Evolutionary conservation across 257 asterid species (phyloP).

Genomic region (Coffea canephora): DNA sequence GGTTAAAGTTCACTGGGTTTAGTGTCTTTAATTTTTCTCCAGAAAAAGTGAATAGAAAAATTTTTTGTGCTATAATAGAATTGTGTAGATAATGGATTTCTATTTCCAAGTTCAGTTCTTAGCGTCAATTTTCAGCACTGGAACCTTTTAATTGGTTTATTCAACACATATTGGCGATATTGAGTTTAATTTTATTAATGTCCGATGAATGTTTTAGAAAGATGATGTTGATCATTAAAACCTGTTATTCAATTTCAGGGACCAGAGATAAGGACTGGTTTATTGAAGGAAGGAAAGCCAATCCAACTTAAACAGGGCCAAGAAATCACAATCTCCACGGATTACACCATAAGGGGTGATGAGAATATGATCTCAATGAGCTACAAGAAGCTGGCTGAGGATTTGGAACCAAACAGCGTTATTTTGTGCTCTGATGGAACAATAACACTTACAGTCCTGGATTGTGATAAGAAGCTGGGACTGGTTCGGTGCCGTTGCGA

Average conservation of each 20-base stretch:
- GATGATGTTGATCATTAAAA: too few relatives aligned
- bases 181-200: too few relatives aligned
- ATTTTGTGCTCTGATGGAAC: conserved; percentile 47
- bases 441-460: conserved; percentile 34
- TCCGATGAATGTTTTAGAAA: too few relatives aligned
- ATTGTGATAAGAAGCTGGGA: conserved; percentile 25
- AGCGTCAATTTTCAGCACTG: too few relatives aligned
- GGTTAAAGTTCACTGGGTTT: too few relatives aligned
- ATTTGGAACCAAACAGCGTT: conserved; percentile 32
- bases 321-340: conserved; percentile 42
- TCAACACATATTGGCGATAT: too few relatives aligned
- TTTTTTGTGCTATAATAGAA: too few relatives aligned
- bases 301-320: conserved; percentile 38
- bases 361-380: conserved; percentile 41
- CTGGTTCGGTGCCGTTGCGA: conserved; percentile 43
- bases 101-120: too few relatives aligned
- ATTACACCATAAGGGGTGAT: conserved; percentile 34
- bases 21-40: too few relatives aligned
- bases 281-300: conserved; percentile 35
- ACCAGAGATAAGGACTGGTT: conserved; percentile 44
- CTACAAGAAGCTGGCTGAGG: conserved; percentile 42
- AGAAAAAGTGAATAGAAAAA: too few relatives aligned
- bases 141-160: too few relatives aligned
- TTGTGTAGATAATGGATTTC: too few relatives aligned
- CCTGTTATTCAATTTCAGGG: conserved; percentile 23